phyloP scores from a whole-genome alignment of 73 alveolate species.

The Halteria grandinella region DNA sequence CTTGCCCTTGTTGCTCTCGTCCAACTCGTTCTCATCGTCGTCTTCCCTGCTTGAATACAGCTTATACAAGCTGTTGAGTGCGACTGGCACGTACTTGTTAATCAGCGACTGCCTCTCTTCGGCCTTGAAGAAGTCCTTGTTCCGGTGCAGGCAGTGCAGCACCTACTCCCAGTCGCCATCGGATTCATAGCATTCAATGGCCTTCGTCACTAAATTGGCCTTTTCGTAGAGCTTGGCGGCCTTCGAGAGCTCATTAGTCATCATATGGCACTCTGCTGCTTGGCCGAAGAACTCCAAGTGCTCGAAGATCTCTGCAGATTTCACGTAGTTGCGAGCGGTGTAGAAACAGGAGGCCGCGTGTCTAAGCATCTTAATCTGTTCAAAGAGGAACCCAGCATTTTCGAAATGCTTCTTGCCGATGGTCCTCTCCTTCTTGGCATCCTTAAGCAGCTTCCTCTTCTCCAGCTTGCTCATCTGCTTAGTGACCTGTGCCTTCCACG shows the following conservation, averaged over 20 bases:
- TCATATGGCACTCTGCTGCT: constrained; percentile 82
- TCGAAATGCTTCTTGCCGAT: constrained; percentile 42
- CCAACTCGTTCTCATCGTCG: constrained; percentile 34
- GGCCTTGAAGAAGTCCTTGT: constrained; percentile 70
- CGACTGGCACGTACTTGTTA: constrained; percentile 78
- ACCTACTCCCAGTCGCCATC: constrained; percentile 67
- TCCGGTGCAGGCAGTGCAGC: constrained; percentile 59
- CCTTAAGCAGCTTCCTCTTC: constrained; percentile 39
- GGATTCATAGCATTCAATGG: constrained; percentile 66
- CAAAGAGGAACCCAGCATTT: constrained; percentile 73
- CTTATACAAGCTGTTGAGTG: constrained; percentile 66
- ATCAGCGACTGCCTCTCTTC: constrained; percentile 72
- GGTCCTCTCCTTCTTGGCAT: constrained; percentile 22
- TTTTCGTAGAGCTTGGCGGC: constrained; percentile 60
- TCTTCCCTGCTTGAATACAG: constrained; percentile 35
- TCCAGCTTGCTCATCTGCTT: constrained; percentile 17
- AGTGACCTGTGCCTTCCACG: constrained; percentile 21
- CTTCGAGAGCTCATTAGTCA: constrained; percentile 39
- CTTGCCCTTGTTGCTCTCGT: constrained; percentile 52
- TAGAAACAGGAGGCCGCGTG: constrained; percentile 86
- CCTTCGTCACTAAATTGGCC: constrained; percentile 39
- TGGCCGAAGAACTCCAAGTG: constrained; percentile 52
- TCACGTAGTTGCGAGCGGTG: constrained; percentile 69
- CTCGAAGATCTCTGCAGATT: constrained; percentile 70
- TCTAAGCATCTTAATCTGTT: constrained; percentile 36